Percentiles rank a stretch among this genome's conserved stretches.
Evolutionary conservation across 805 yeast genomes (phyloP).

Genomic region (Saturnispora galanensis): DNA sequence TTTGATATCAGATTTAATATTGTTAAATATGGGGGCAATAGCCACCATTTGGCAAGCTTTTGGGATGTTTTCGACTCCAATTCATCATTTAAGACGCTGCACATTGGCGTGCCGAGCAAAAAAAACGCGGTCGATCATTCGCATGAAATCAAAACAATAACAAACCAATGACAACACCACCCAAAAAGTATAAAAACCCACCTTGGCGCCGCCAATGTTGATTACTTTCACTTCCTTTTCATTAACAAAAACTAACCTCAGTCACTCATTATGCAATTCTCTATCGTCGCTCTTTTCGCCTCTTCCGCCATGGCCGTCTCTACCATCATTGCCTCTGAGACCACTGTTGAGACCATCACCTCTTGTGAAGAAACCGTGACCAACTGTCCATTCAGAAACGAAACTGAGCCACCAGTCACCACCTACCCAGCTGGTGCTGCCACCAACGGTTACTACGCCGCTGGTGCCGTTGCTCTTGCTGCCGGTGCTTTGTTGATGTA

Average conservation of each 20-base stretch:
- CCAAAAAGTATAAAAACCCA: neutral
- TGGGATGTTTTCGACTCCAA: too few species aligned
- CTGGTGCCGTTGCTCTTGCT: conserved; percentile 19
- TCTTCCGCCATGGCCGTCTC: conserved; percentile 23
- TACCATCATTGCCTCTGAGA: conserved; percentile 29
- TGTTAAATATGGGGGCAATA: too few species aligned
- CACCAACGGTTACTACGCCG: conserved; percentile 15
- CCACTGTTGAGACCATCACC: conserved; percentile 31
- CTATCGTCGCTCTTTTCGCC: conserved; percentile 31
- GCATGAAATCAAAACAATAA: too few species aligned
- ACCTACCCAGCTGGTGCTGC: conserved; percentile 29
- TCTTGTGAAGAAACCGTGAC: conserved; percentile 31
- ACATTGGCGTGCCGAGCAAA: too few species aligned
- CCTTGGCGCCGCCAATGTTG: neutral
- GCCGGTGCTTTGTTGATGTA: conserved; percentile 29
- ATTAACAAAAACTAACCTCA: conserved; percentile 8
- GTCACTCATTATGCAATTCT: conserved; percentile 36
- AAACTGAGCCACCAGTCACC: conserved; percentile 20
- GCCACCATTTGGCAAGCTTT: too few species aligned
- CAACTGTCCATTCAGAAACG: conserved; percentile 22
- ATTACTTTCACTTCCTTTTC: neutral
- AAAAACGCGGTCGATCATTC: too few species aligned
- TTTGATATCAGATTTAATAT: too few species aligned
- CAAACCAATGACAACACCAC: too few species aligned
- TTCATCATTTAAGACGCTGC: too few species aligned